phyloP scores from a whole-genome alignment of 306 rosid species.

The Pachyrhizus erosus region DNA sequence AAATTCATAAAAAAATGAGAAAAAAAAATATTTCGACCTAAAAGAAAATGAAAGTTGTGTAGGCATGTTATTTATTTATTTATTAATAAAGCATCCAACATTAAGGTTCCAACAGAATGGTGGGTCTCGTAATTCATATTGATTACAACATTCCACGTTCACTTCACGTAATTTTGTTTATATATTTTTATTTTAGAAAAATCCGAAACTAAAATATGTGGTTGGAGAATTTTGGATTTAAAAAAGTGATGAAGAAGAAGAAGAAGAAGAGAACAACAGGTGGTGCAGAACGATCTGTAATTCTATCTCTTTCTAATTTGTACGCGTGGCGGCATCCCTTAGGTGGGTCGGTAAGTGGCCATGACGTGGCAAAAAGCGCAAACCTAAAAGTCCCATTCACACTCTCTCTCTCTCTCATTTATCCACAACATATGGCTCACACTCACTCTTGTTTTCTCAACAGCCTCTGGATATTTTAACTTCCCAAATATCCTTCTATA shows the following conservation, averaged over 20 bases:
- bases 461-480: slow-evolving; percentile 41
- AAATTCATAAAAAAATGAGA: no score
- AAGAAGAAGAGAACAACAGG: no score
- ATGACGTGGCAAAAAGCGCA: slow-evolving; percentile 56
- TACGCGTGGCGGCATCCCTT: slow-evolving; percentile 15
- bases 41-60: no score
- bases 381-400: not conserved
- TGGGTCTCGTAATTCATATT: slow-evolving; percentile 1
- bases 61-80: not conserved
- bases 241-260: not conserved
- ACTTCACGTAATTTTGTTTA: no score
- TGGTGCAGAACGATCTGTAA: not conserved
- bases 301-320: no score
- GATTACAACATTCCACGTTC: slow-evolving; percentile 22
- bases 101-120: not conserved
- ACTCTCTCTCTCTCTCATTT: not conserved
- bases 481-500: slow-evolving; percentile 15
- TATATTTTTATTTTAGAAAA: no score
- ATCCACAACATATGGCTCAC: not conserved
- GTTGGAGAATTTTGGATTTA: not conserved
- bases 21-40: no score
- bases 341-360: slow-evolving; percentile 46
- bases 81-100: no score
- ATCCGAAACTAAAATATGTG: slow-evolving; percentile 19
- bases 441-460: not conserved